A percentile compares a stretch with the other conserved stretches of the same genome.
These are phyloP conservation scores for Alternaria gansuensis DNA, from an alignment of 2,329 filamentous ascomycete species.

Conservation along the genomic window DNA sequence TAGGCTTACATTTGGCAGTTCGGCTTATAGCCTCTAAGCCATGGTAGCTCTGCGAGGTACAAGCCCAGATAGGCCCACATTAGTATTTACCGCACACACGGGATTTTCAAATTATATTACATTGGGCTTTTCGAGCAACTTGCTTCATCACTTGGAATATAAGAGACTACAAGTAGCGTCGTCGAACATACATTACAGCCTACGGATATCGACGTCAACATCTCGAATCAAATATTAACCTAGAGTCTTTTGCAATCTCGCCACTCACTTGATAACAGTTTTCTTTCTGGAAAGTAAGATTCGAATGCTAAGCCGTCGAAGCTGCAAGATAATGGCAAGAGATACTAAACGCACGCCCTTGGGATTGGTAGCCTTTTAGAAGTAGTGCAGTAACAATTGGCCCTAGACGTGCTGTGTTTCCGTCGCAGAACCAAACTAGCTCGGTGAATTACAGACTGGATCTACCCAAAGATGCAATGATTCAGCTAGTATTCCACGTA, in stretches of 20 bases:
- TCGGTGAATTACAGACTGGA: no score
- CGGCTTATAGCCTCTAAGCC: neutral
- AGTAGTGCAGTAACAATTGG: neutral
- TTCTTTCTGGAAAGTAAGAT: neutral
- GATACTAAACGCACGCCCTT: neutral
- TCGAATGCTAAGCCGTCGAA: fast-evolving
- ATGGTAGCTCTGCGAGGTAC: neutral
- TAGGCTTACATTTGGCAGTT: neutral
- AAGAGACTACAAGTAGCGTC: neutral
- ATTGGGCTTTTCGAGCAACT: neutral
- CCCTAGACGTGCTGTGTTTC: no score
- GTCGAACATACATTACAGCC: neutral
- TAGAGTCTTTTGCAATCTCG: neutral
- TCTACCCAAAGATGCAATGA: no score
- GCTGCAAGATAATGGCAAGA: neutral
- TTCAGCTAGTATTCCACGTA: no score
- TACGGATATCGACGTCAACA: neutral
- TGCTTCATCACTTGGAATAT: no score
- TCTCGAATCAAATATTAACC: neutral
- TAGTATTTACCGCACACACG: neutral
- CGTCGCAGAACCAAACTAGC: no score
- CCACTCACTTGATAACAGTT: fast-evolving
- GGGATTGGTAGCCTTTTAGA: neutral
- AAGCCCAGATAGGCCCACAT: neutral
- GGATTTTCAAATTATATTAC: neutral